Percentiles rank a stretch among this genome's conserved stretches.
These are phyloP conservation scores for Komagataella populi DNA, from an alignment of 805 yeast genomes.

Conservation along the genomic window DNA sequence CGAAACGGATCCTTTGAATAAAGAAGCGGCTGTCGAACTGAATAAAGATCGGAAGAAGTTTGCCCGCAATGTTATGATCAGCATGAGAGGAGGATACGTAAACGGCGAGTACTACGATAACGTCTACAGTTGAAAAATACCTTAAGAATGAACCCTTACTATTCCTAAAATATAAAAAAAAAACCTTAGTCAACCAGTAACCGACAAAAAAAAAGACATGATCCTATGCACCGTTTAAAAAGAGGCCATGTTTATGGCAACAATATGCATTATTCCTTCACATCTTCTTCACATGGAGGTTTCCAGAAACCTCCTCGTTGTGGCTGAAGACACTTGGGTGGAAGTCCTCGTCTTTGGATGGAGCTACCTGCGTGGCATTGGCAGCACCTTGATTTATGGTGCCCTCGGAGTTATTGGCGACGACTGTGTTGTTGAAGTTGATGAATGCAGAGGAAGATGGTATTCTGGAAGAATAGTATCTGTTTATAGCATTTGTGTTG, in stretches of 20 bases:
- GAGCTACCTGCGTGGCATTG: background rate
- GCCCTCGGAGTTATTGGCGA: background rate
- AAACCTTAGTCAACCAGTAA: background rate
- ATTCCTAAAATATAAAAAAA: background rate
- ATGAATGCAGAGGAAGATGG: background rate
- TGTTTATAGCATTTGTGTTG: background rate
- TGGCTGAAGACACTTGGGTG: background rate
- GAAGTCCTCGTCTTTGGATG: background rate
- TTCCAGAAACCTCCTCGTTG: background rate
- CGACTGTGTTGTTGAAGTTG: background rate
- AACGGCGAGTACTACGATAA: slow-evolving; percentile 47
- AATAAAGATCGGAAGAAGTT: slow-evolving; percentile 33
- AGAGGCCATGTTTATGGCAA: background rate
- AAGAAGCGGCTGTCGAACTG: slow-evolving; percentile 65
- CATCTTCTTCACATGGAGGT: background rate
- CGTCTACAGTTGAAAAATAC: slow-evolving; percentile 22
- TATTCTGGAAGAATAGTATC: background rate
- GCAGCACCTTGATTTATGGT: background rate
- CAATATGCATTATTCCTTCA: background rate
- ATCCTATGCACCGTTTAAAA: background rate
- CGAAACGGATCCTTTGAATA: slow-evolving; percentile 84
- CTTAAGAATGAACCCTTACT: background rate
- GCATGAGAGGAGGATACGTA: slow-evolving; percentile 67
- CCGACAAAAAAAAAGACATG: background rate
- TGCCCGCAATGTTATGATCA: slow-evolving; percentile 34